Conservation (phyloP, 2,329 filamentous ascomycete genomes). For the Fulvia fulva region DNA sequence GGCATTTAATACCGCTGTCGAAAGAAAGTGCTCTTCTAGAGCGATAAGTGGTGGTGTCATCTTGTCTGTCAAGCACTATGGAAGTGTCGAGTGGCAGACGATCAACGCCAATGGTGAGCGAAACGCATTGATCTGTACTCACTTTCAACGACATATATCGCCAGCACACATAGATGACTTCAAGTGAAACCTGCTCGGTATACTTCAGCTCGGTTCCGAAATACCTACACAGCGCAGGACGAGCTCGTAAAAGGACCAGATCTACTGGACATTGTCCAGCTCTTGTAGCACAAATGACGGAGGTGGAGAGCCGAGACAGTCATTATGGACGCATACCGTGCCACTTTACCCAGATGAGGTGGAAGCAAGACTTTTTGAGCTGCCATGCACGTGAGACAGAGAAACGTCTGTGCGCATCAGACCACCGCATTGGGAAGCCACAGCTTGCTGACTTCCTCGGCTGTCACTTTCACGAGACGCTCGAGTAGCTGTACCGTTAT, state of each 20-base stretch:
- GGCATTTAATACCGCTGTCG: constrained; percentile 30
- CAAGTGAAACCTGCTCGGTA: background rate
- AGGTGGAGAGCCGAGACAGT: background rate
- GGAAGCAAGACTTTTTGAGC: background rate
- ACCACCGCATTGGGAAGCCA: background rate
- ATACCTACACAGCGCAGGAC: background rate
- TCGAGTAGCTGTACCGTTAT: constrained; percentile 5
- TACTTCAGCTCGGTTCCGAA: constrained; percentile 2
- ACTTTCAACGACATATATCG: background rate
- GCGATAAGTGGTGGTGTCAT: constrained; percentile 35
- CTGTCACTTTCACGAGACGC: background rate
- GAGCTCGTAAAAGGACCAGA: background rate
- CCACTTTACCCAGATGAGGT: background rate
- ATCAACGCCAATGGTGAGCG: background rate
- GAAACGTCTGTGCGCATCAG: background rate
- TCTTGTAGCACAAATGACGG: background rate
- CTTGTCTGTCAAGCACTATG: background rate
- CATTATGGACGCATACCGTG: background rate
- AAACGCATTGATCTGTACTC: background rate
- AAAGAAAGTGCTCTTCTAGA: constrained; percentile 37
- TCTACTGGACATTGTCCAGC: background rate
- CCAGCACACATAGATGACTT: background rate
- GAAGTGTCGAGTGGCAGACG: background rate
- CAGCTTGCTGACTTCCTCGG: background rate
- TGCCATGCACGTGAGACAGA: background rate